These are phyloP conservation scores for Ophiostoma pallidulum DNA, from an alignment of 2,329 filamentous ascomycete genomes.

Conservation along the genomic window DNA sequence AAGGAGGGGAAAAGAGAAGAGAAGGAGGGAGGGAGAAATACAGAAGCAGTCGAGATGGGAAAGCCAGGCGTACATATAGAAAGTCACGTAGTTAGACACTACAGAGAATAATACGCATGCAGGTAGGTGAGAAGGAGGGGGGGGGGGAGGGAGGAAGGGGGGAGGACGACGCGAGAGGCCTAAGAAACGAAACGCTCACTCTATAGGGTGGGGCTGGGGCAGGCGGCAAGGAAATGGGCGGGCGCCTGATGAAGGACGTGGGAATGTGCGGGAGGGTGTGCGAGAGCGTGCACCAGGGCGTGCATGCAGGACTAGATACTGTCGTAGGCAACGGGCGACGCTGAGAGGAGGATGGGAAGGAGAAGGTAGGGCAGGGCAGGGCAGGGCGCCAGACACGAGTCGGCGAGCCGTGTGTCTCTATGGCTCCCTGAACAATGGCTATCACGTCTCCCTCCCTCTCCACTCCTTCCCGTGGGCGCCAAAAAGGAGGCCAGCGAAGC, in stretches of 20 bases:
- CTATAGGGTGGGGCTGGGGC: conserved; percentile 5
- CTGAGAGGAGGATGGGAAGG: background rate
- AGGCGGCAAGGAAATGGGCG: conserved; percentile 8
- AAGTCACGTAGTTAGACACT: too few species aligned
- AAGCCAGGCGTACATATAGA: conserved; percentile 7
- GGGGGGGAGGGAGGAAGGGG: background rate
- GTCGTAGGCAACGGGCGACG: conserved; percentile 1
- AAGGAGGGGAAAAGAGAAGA: background rate
- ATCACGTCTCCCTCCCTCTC: background rate
- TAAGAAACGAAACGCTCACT: background rate
- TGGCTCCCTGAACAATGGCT: conserved; percentile 1
- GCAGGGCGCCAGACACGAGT: background rate
- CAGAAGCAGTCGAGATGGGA: background rate
- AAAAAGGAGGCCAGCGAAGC: background rate
- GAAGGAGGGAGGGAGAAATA: background rate
- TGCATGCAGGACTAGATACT: background rate
- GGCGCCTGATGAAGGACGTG: background rate
- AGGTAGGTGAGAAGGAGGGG: background rate
- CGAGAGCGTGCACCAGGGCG: background rate
- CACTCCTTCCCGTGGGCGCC: conserved; percentile 5
- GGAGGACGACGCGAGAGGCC: background rate
- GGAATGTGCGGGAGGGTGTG: conserved; percentile 1
- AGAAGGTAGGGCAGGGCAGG: too few species aligned
- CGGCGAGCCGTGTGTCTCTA: background rate
- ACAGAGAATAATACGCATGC: background rate